A percentile compares a stretch with the other conserved stretches of the same genome.
phyloP scores from a whole-genome alignment of 2,329 filamentous ascomycete species.

The Dactylellina parvicollis region DNA sequence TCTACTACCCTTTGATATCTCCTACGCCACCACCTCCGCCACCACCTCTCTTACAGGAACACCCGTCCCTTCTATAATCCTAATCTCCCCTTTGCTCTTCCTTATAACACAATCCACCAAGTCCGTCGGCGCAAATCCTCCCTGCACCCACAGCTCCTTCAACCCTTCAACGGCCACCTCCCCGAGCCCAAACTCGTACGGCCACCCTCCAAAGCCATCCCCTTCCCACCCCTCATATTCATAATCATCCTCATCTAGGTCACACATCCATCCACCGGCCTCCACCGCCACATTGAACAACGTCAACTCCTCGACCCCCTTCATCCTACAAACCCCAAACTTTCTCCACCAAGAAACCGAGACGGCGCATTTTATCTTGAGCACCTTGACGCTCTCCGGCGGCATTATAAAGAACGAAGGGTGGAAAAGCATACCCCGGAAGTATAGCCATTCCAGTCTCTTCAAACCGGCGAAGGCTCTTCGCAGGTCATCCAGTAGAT shows the following conservation, averaged over 20 bases:
- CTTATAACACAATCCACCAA: slow-evolving; percentile 31
- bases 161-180: slow-evolving; percentile 34
- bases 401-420: slow-evolving; percentile 39
- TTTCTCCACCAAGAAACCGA: slow-evolving; percentile 34
- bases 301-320: slow-evolving; percentile 12
- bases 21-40: neutral
- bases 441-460: slow-evolving; percentile 27
- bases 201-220: neutral
- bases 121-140: slow-evolving; percentile 24
- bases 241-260: slow-evolving; percentile 15
- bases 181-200: slow-evolving; percentile 19
- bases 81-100: slow-evolving; percentile 1
- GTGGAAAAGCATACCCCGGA: slow-evolving; percentile 31
- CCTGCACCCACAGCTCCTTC: slow-evolving; percentile 27
- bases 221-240: neutral
- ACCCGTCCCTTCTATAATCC: slow-evolving; percentile 3
- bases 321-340: slow-evolving; percentile 15
- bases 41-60: neutral
- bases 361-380: slow-evolving; percentile 25
- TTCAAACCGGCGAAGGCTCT: slow-evolving; percentile 2
- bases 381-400: neutral
- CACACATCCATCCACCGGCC: slow-evolving; percentile 7
- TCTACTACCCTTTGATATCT: no score
- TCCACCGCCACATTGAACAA: neutral
- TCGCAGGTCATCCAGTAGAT: slow-evolving; percentile 17